A percentile compares a stretch with the other conserved stretches of the same genome.
These are phyloP conservation scores for Monascus ruber DNA, from an alignment of 2,329 filamentous ascomycete species.

Conservation along the genomic window DNA sequence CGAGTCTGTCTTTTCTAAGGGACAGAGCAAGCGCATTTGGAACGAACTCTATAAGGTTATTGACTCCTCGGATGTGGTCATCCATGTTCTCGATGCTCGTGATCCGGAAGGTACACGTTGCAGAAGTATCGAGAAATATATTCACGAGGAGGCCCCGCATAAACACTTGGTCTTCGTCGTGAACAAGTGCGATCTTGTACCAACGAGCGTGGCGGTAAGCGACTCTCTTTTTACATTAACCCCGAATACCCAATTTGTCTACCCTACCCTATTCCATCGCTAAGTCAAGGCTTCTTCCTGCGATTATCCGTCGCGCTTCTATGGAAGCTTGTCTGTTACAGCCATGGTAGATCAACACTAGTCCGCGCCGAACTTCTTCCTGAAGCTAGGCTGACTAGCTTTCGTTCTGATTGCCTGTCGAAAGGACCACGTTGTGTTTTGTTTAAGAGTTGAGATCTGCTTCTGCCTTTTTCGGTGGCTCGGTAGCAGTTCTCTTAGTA, in stretches of 20 bases:
- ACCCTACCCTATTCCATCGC: slow-evolving; percentile 41
- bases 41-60: slow-evolving; percentile 95
- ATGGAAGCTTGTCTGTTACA: slow-evolving; percentile 87
- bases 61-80: slow-evolving; percentile 87
- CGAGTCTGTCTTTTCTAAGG: slow-evolving; percentile 85
- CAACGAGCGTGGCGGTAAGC: slow-evolving; percentile 91
- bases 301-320: slow-evolving; percentile 43
- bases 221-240: slow-evolving; percentile 4
- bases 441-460: slow-evolving; percentile 93
- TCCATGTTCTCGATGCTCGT: slow-evolving; percentile 86
- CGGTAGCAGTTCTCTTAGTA: slow-evolving; percentile 93
- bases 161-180: slow-evolving; percentile 87
- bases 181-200: slow-evolving; percentile 88
- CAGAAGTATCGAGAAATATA: slow-evolving; percentile 82
- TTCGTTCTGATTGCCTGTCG: slow-evolving; percentile 83
- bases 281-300: slow-evolving; percentile 79
- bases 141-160: slow-evolving; percentile 84
- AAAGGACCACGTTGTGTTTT: slow-evolving; percentile 68
- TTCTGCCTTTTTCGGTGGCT: slow-evolving; percentile 49
- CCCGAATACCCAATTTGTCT: neutral
- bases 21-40: slow-evolving; percentile 91
- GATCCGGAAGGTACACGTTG: slow-evolving; percentile 86
- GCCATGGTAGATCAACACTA: slow-evolving; percentile 87
- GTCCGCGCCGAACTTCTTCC: slow-evolving; percentile 56
- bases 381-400: slow-evolving; percentile 57